These are phyloP conservation scores for Penicillium freii DNA, from an alignment of 2,329 filamentous ascomycete genomes.

Conservation along the genomic window DNA sequence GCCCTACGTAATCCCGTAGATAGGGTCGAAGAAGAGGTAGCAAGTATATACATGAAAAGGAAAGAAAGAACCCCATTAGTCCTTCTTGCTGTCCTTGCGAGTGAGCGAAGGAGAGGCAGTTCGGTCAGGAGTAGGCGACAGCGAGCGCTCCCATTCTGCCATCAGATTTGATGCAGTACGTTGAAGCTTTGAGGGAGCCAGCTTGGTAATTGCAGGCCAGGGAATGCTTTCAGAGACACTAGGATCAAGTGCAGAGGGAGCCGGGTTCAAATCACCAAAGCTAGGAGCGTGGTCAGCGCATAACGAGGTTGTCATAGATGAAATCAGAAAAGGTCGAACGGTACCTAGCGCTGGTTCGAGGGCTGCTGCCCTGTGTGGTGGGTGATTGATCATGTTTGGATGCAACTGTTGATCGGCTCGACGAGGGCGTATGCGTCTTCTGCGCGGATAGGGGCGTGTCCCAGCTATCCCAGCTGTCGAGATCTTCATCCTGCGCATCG, in stretches of 20 bases:
- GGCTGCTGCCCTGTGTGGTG: conserved; percentile 48
- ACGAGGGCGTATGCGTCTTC: conserved; percentile 43
- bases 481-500: conserved; percentile 41
- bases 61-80: conserved; percentile 22
- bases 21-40: conserved; percentile 20
- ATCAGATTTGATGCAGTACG: conserved; percentile 81
- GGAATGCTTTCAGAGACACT: conserved; percentile 48
- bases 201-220: conserved; percentile 69
- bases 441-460: conserved; percentile 47
- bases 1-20: conserved; percentile 32
- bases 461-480: conserved; percentile 57
- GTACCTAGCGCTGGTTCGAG: conserved; percentile 56
- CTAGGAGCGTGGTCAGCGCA: conserved; percentile 34
- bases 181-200: conserved; percentile 74
- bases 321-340: conserved; percentile 27
- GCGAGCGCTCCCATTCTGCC: conserved; percentile 84
- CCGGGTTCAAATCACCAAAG: conserved; percentile 39
- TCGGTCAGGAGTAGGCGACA: conserved; percentile 53
- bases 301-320: conserved; percentile 29
- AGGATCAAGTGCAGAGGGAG: conserved; percentile 29
- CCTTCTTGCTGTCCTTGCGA: conserved; percentile 33
- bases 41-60: conserved; percentile 22
- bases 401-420: conserved; percentile 51
- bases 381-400: conserved; percentile 50
- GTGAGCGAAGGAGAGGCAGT: conserved; percentile 18